Percentiles rank a stretch among this genome's conserved stretches.
Evolutionary conservation across 1,284 basidiomycete genomes (phyloP).

Genomic region (Meira nashicola): DNA sequence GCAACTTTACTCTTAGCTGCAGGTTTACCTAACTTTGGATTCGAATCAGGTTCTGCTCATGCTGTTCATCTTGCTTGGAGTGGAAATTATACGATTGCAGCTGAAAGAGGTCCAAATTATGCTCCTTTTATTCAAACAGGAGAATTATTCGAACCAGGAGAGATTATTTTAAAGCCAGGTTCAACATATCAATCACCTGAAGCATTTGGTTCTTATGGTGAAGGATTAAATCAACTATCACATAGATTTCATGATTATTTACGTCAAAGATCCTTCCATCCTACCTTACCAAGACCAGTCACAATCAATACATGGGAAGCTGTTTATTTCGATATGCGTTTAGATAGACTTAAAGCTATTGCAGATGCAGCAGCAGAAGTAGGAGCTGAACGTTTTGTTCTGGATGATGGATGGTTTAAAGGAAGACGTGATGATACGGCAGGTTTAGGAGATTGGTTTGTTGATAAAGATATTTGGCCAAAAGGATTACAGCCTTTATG

Average conservation of each 20-base stretch:
- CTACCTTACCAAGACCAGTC: neutral
- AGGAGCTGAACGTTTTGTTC: conserved; percentile 7
- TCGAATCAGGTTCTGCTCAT: conserved; percentile 12
- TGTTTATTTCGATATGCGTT: conserved; percentile 6
- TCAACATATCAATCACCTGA: conserved; percentile 9
- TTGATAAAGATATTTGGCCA: conserved; percentile 11
- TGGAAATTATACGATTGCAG: conserved; percentile 5
- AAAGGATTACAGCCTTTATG: conserved; percentile 12
- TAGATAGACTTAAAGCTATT: conserved; percentile 1
- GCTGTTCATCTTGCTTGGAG: conserved; percentile 16
- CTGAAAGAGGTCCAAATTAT: conserved; percentile 16
- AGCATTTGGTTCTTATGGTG: conserved; percentile 12
- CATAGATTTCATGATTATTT: conserved; percentile 7
- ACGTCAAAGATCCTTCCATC: neutral
- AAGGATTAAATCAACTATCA: conserved; percentile 1
- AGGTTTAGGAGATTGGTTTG: conserved; percentile 13
- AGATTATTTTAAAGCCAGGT: conserved; percentile 4
- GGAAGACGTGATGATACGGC: conserved; percentile 13
- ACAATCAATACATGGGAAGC: conserved; percentile 13
- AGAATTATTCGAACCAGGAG: conserved; percentile 8
- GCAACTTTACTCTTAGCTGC: conserved; percentile 10
- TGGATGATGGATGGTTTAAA: conserved; percentile 12
- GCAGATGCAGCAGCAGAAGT: conserved; percentile 5
- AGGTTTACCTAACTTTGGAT: conserved; percentile 9
- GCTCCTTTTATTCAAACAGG: conserved; percentile 11